Conservation (phyloP, 2,329 filamentous ascomycete species). For the Diaporthe vaccinii region DNA sequence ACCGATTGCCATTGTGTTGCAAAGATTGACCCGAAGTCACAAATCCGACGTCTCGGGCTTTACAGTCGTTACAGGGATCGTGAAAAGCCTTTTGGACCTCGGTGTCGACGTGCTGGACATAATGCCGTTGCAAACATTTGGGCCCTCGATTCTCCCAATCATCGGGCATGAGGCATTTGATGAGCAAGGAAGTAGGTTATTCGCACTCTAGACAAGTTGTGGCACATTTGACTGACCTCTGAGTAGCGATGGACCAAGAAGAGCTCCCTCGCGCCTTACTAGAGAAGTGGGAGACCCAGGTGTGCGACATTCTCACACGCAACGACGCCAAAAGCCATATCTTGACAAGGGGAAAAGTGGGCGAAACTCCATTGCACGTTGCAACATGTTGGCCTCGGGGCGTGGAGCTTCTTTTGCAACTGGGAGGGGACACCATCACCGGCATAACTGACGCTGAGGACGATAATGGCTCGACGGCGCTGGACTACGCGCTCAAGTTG, state of each 20-base stretch:
- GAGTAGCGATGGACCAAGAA: background rate
- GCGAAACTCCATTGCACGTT: background rate
- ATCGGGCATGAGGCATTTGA: background rate
- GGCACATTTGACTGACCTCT: background rate
- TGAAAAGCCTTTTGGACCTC: background rate
- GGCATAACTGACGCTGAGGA: background rate
- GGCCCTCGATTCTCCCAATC: background rate
- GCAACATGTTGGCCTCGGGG: background rate
- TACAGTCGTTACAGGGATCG: background rate
- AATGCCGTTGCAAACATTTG: conserved; percentile 2
- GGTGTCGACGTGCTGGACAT: background rate
- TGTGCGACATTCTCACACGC: background rate
- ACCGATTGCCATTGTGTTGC: background rate
- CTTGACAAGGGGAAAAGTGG: background rate
- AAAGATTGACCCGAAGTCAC: background rate
- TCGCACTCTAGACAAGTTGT: background rate
- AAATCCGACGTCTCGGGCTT: background rate
- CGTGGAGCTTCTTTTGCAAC: background rate
- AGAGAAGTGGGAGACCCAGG: background rate
- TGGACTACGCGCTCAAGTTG: conserved; percentile 8
- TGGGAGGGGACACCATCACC: background rate
- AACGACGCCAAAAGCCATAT: background rate
- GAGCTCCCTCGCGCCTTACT: background rate
- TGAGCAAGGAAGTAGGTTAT: background rate
- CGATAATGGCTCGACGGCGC: background rate